phyloP scores from a whole-genome alignment of 495 filamentous ascomycete species.

The Lasiosphaeria ovina region DNA sequence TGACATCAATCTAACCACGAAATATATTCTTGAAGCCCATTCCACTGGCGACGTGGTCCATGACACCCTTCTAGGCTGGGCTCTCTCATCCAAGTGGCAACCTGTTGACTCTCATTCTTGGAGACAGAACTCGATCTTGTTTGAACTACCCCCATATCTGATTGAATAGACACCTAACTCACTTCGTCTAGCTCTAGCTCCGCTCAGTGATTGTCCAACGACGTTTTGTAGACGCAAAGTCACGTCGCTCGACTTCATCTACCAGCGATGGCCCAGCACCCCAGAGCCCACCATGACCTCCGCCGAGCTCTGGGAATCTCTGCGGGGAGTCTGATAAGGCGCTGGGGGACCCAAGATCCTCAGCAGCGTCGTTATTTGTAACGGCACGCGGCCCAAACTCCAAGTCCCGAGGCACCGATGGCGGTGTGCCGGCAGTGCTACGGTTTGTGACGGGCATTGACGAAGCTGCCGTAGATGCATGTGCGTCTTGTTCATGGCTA shows the following conservation, averaged over 20 bases:
- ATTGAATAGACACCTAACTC: neutral
- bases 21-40: no score
- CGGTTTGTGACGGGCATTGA: neutral
- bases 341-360: neutral
- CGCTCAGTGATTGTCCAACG: conserved; percentile 48
- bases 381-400: neutral
- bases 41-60: no score
- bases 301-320: conserved; percentile 13
- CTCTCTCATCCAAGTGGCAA: neutral
- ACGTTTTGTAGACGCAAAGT: conserved; percentile 39
- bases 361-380: neutral
- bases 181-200: conserved; percentile 6
- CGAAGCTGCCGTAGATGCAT: neutral
- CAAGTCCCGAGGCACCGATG: neutral
- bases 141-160: no score
- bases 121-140: no score
- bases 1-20: no score
- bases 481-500: conserved; percentile 25
- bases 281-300: conserved; percentile 38
- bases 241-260: conserved; percentile 39
- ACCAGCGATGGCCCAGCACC: conserved; percentile 31
- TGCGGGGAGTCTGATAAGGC: neutral
- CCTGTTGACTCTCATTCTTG: no score
- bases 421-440: neutral
- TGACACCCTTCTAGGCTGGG: no score